A percentile compares a stretch with the other conserved stretches of the same genome.
phyloP scores from a whole-genome alignment of 2,329 filamentous ascomycete genomes.

The Grosmannia serpens region DNA sequence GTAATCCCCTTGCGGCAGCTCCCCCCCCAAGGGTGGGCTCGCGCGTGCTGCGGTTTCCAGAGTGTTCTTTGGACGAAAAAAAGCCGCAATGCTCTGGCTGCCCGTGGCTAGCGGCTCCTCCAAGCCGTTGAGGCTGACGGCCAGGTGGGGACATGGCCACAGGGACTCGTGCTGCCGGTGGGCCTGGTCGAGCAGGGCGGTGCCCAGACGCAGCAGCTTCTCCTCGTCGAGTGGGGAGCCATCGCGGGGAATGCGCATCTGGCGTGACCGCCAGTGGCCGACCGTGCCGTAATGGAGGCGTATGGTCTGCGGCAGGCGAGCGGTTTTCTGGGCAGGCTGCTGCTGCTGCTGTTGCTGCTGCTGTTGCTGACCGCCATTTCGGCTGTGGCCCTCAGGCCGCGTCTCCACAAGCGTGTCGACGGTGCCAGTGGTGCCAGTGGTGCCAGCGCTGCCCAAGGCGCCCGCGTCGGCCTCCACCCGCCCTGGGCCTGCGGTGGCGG shows the following conservation, averaged over 20 bases:
- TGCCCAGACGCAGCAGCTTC: slow-evolving; percentile 63
- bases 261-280: slow-evolving; percentile 47
- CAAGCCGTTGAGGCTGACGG: slow-evolving; percentile 80
- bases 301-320: slow-evolving; percentile 75
- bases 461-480: slow-evolving; percentile 23
- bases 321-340: slow-evolving; percentile 40
- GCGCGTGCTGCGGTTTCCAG: not conserved
- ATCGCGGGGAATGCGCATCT: slow-evolving; percentile 65
- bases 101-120: slow-evolving; percentile 75
- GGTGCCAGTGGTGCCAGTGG: not conserved
- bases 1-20: not conserved
- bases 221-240: slow-evolving; percentile 56
- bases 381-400: not conserved
- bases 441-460: not conserved
- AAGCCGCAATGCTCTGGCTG: slow-evolving; percentile 77
- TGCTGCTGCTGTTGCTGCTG: not conserved
- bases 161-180: slow-evolving; percentile 57
- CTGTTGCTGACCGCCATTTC: not conserved
- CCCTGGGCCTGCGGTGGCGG: slow-evolving; percentile 35
- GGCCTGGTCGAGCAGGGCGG: slow-evolving; percentile 65
- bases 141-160: slow-evolving; percentile 89
- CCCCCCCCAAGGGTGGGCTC: not conserved
- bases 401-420: too few relatives aligned
- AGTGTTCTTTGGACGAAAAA: slow-evolving; percentile 34
- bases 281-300: slow-evolving; percentile 71